Conservation (phyloP, 441 rosid genomes). For the Geranium incanum region DNA sequence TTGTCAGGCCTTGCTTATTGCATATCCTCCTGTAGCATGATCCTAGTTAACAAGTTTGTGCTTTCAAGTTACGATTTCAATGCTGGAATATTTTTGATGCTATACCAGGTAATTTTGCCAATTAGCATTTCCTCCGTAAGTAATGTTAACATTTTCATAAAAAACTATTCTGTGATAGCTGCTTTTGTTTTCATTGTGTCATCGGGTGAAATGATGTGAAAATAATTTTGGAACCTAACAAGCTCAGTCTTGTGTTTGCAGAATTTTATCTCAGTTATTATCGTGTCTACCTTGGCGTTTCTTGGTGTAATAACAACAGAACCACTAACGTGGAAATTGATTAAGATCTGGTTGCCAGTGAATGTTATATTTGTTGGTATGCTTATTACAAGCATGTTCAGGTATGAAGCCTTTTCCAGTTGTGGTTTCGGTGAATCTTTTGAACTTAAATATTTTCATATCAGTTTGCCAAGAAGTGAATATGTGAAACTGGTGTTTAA, state of each 20-base stretch:
- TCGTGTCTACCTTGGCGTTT: slow-evolving; percentile 58
- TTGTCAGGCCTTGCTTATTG: slow-evolving; percentile 88
- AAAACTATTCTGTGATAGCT: too few species aligned
- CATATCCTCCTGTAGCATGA: slow-evolving; percentile 95
- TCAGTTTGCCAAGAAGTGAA: not conserved
- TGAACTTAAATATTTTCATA: not conserved
- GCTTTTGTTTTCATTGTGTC: not conserved
- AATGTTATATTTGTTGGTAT: slow-evolving; percentile 93
- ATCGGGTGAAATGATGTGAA: not conserved
- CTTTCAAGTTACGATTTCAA: slow-evolving; percentile 89
- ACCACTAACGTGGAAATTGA: slow-evolving; percentile 74
- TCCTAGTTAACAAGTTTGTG: slow-evolving; percentile 85
- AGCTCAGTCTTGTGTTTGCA: slow-evolving; percentile 36
- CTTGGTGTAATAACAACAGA: slow-evolving; percentile 72
- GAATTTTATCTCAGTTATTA: slow-evolving; percentile 82
- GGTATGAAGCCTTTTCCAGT: slow-evolving; percentile 41
- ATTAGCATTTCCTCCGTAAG: slow-evolving; percentile 10
- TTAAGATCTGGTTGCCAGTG: slow-evolving; percentile 94
- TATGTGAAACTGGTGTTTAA: not conserved
- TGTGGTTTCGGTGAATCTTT: slow-evolving; percentile 6
- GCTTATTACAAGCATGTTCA: slow-evolving; percentile 98
- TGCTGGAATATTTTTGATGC: slow-evolving; percentile 92
- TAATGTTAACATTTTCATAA: not conserved
- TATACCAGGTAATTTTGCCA: slow-evolving; percentile 67
- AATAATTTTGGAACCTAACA: slow-evolving; percentile 13